Percentiles rank a stretch among this genome's conserved stretches.
These are phyloP conservation scores for Pseudogymnoascus sp. DNA, from an alignment of 2,329 filamentous ascomycete species.

Conservation along the genomic window DNA sequence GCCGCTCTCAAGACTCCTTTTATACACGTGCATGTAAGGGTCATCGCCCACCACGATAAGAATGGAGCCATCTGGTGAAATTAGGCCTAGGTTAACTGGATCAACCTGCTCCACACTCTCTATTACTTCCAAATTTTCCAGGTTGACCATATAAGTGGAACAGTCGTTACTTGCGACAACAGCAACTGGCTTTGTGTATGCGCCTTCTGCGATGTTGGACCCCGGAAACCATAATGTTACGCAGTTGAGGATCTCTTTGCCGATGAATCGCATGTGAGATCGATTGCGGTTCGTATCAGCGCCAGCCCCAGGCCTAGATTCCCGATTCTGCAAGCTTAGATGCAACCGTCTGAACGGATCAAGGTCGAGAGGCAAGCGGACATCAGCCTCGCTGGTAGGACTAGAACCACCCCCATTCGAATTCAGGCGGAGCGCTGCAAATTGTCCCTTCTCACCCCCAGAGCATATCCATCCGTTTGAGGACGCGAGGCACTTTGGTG, in stretches of 20 bases:
- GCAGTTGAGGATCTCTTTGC: slow-evolving; percentile 57
- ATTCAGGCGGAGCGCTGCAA: slow-evolving; percentile 36
- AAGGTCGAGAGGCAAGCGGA: slow-evolving; percentile 45
- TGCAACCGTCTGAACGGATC: slow-evolving; percentile 23
- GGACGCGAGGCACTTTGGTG: slow-evolving; percentile 79
- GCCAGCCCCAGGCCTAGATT: not conserved
- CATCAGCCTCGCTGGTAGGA: slow-evolving; percentile 24
- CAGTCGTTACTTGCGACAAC: slow-evolving; percentile 86
- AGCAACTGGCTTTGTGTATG: slow-evolving; percentile 51
- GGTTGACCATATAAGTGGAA: slow-evolving; percentile 74
- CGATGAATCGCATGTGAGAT: slow-evolving; percentile 43
- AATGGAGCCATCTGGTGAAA: slow-evolving; percentile 78
- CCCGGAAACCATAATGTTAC: slow-evolving; percentile 53
- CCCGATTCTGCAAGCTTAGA: not conserved
- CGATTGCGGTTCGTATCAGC: not conserved
- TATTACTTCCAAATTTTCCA: slow-evolving; percentile 60
- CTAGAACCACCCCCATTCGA: slow-evolving; percentile 29
- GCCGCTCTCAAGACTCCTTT: slow-evolving; percentile 32
- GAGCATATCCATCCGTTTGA: slow-evolving; percentile 83
- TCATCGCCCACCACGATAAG: slow-evolving; percentile 83
- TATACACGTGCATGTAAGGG: slow-evolving; percentile 77
- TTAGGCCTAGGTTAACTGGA: slow-evolving; percentile 86
- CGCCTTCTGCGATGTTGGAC: slow-evolving; percentile 25
- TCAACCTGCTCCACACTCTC: slow-evolving; percentile 68
- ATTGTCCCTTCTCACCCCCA: slow-evolving; percentile 81